Evolutionary conservation across 2,329 filamentous ascomycete species (phyloP).

Genomic region (Nannizziopsis barbatae): DNA sequence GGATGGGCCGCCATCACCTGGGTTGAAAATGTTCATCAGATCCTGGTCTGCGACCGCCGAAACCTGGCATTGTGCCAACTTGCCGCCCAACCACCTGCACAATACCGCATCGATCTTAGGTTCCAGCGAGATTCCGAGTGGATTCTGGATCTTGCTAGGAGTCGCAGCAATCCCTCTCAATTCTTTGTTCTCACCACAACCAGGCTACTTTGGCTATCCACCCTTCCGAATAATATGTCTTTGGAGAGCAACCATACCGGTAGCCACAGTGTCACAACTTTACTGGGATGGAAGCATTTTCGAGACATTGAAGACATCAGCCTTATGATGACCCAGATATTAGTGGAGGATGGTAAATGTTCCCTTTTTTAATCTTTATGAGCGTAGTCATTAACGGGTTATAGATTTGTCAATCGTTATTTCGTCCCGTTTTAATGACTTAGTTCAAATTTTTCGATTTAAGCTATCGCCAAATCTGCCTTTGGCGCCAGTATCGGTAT

Average conservation of each 20-base stretch:
- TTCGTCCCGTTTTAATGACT: conserved; percentile 30
- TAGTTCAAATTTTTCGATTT: conserved; percentile 27
- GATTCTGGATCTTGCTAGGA: conserved; percentile 44
- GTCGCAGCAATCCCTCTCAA: conserved; percentile 32
- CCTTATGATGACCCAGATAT: conserved; percentile 31
- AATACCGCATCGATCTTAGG: conserved; percentile 28
- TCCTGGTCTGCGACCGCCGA: conserved; percentile 45
- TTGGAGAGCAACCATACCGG: conserved; percentile 15
- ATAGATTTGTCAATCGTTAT: conserved; percentile 31
- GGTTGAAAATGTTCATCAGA: conserved; percentile 27
- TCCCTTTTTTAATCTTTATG: not conserved
- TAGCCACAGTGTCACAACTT: conserved; percentile 26
- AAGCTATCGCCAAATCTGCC: conserved; percentile 19
- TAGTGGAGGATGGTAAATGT: conserved; percentile 25
- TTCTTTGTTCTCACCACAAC: conserved; percentile 46
- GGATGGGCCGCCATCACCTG: conserved; percentile 37
- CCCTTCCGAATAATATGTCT: conserved; percentile 24
- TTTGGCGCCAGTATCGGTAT: conserved; percentile 18
- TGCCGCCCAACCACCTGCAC: conserved; percentile 18
- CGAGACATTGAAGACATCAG: conserved; percentile 44
- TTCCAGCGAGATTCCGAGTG: conserved; percentile 35
- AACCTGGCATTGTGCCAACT: conserved; percentile 30
- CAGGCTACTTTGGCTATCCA: conserved; percentile 37
- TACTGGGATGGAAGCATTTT: conserved; percentile 45
- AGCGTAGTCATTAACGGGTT: conserved; percentile 11